phyloP scores from a whole-genome alignment of 108 stramenopile genomes.

The Skeletonema grethae region DNA sequence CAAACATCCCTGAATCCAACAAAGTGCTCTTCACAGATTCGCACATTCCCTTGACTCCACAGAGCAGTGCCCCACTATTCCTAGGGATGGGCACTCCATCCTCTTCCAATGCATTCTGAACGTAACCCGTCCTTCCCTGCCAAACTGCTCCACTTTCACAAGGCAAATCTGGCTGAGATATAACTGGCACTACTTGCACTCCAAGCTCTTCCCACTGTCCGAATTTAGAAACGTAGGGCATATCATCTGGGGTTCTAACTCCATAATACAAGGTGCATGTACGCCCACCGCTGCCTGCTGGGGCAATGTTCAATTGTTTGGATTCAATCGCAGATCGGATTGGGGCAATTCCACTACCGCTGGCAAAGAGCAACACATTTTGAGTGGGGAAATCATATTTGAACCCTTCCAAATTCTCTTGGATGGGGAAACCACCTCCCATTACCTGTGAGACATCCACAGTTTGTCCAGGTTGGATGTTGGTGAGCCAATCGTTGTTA shows the following conservation, averaged over 20 bases:
- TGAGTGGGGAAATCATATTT: slow-evolving; percentile 94
- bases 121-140: slow-evolving; percentile 85
- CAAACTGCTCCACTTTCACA: slow-evolving; percentile 49
- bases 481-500: slow-evolving; percentile 75
- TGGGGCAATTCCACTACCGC: slow-evolving; percentile 90
- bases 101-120: slow-evolving; percentile 89
- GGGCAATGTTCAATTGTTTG: slow-evolving; percentile 58
- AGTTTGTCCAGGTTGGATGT: slow-evolving; percentile 34
- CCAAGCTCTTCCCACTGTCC: slow-evolving; percentile 80
- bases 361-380: slow-evolving; percentile 84
- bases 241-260: slow-evolving; percentile 69
- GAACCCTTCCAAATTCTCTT: slow-evolving; percentile 81
- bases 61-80: slow-evolving; percentile 77
- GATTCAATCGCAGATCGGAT: slow-evolving; percentile 92
- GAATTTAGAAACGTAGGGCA: slow-evolving; percentile 83
- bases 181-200: slow-evolving; percentile 85
- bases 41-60: slow-evolving; percentile 88
- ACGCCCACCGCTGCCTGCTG: slow-evolving; percentile 56
- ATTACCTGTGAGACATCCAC: slow-evolving; percentile 84
- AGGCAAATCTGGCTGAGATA: slow-evolving; percentile 57
- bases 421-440: slow-evolving; percentile 86
- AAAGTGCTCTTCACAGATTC: slow-evolving; percentile 85
- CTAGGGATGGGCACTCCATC: slow-evolving; percentile 88
- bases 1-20: slow-evolving; percentile 85
- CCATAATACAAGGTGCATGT: slow-evolving; percentile 87